Percentiles rank a stretch among this genome's conserved stretches.
These are phyloP conservation scores for Leishmania guyanensis DNA, from an alignment of 208 protist species.

Conservation along the genomic window DNA sequence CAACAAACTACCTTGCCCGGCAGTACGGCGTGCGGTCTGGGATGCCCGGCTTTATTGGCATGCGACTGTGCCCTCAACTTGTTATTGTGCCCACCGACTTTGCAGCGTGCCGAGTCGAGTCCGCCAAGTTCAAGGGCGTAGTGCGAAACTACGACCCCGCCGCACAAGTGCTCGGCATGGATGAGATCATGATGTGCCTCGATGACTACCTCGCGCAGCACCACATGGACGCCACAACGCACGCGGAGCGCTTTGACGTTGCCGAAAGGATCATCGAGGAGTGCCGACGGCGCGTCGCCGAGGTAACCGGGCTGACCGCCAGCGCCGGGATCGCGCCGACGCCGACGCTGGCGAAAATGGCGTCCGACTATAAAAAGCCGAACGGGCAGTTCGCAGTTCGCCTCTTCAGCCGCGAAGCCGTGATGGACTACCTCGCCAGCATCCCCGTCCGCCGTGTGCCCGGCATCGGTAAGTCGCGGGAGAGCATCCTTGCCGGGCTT, in stretches of 20 bases:
- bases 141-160: conserved; percentile 79
- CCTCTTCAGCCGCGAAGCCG: conserved; percentile 50
- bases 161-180: conserved; percentile 54
- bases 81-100: conserved; percentile 80
- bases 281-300: conserved; percentile 48
- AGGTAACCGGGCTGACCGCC: conserved; percentile 65
- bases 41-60: conserved; percentile 95
- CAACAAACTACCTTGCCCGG: conserved; percentile 94
- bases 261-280: conserved; percentile 49
- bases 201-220: conserved; percentile 34
- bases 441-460: conserved; percentile 56
- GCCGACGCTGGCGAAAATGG: conserved; percentile 85
- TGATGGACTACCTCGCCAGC: conserved; percentile 53
- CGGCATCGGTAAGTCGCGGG: conserved; percentile 64
- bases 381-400: conserved; percentile 84
- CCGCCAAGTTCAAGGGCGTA: conserved; percentile 53
- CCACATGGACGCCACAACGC: conserved; percentile 14
- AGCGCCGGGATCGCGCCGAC: conserved; percentile 85
- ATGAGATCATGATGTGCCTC: conserved; percentile 83
- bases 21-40: conserved; percentile 93
- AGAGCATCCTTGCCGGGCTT: conserved; percentile 50
- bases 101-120: conserved; percentile 54
- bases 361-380: conserved; percentile 92
- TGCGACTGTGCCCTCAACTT: conserved; percentile 83
- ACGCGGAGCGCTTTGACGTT: conserved; percentile 36